A percentile compares a stretch with the other conserved stretches of the same genome.
phyloP scores from a whole-genome alignment of 352 stramenopile species.

The Globisporangium splendens region DNA sequence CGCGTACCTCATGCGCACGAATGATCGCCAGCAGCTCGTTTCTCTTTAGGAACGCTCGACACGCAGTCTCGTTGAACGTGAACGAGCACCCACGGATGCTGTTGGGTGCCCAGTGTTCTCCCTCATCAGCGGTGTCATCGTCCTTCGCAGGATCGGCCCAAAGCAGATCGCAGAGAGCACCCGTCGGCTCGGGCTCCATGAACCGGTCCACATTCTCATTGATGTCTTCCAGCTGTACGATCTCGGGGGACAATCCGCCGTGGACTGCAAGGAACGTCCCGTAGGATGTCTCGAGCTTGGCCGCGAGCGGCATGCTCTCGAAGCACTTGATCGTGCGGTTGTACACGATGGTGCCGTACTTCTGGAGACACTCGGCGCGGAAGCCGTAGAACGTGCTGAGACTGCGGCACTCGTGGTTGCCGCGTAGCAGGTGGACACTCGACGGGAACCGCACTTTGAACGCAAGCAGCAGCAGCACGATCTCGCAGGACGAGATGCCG shows the following conservation, averaged over 20 bases:
- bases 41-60: conserved; percentile 54
- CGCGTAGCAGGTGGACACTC: conserved; percentile 98
- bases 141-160: conserved; percentile 99
- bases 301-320: conserved; percentile 73
- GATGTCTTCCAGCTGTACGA: conserved; percentile 68
- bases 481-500: conserved; percentile 96
- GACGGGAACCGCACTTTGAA: conserved; percentile 99
- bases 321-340: conserved; percentile 85
- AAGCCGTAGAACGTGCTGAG: conserved; percentile 99
- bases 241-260: conserved; percentile 71
- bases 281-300: conserved; percentile 52
- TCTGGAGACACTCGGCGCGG: conserved; percentile 95
- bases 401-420: conserved; percentile 98
- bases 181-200: conserved; percentile 73
- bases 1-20: conserved; percentile 61
- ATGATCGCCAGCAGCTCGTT: conserved; percentile 74
- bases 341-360: conserved; percentile 76
- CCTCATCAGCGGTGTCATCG: conserved; percentile 18
- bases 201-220: conserved; percentile 72
- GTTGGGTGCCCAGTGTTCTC: conserved; percentile 57
- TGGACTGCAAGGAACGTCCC: conserved; percentile 70
- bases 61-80: conserved; percentile 72
- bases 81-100: conserved; percentile 72
- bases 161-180: conserved; percentile 97
- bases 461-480: conserved; percentile 94